Evolutionary conservation across 768 basidiomycete species (phyloP), one percentile per base, ranked within the genome.

Genomic region (Pisolithus albus): DNA sequence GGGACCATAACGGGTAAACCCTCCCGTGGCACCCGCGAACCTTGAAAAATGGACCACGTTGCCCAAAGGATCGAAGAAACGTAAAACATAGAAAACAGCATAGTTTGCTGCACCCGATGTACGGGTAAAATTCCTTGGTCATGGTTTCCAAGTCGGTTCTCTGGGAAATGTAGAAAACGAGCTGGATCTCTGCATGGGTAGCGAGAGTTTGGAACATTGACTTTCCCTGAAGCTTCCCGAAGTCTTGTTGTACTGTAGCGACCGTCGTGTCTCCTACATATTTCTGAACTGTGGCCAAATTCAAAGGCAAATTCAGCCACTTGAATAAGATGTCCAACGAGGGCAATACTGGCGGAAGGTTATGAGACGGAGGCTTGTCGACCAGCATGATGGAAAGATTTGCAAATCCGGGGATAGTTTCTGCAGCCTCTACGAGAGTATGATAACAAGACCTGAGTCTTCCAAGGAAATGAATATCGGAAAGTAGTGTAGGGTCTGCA

Each of bases 71-170:
- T 32, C 28, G 45, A 13, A 46, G 10, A 28, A 46, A 46, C 24
- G 24, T 46, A 9, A 9, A 46, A 26, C 45, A 46, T n/a, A 46
- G 45, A 24, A 46, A 46, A 30, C 45, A 46, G n/a, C 24, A 46
- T 26, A 46, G n/a, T 16, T 46, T 46, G 24, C 45, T 46, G 24
- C 45, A 46, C 28, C 45, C 45, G 45, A 46, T 46, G 30, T 46
- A 46, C n/a, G 45, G 45, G 45, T 28, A 46, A 9, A 46, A 10
- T 26, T 46, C 45, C 16, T 46, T 46, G 0, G n/a, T 11, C 26
- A 24, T 15, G 45, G 30, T 24, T 15, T 28, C 5, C 5, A 7
- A 8, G n/a, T 9, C 1, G 26, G 24, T 46, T 19, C 21, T 10
- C n/a, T 28, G 24, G n/a, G 26, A 26, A 26, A 46, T 24, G n/a